Base-by-base conservation (phyloP, 176 grass and related monocot species). In the Rhynchospora pubera region DNA sequence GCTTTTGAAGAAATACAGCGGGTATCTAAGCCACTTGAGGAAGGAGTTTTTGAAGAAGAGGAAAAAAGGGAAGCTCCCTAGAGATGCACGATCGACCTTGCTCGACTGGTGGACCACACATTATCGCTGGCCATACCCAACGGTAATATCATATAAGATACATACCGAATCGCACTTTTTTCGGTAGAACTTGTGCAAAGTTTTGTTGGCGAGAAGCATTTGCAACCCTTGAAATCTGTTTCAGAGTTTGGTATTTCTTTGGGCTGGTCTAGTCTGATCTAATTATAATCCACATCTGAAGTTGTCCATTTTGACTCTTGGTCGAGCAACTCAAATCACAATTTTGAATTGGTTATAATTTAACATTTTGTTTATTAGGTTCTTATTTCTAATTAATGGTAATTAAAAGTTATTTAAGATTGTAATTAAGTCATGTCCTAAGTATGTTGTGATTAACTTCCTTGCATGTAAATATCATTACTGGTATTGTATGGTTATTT, bases 1-100 rank as follows among this genome's bases (percentile, higher is more conserved):
- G 97, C 84, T 99, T 65, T 93, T 93, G 23, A 99, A 99, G 87
- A 99, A 99, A 85, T 99, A 99, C 83, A 93, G 97, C 1, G 93
- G 97, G 39, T 92, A 93, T n/a, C 88, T 97, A 56, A 91, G 88
- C 39, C 89, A 88, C 30, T 90, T 97, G 14, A 87, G 91, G 3
- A 94, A 91, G 2, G 94, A 97, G 57, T 97, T 97, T 82, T 69
- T 97, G 63, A 97, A 97, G 88, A 97, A 97, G 83, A 82, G 91
- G 48, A 97, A 97, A 88, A 97, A 97, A 87, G 94, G 94, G 22
- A 97, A 97, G 78, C 80, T 97, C 51, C 94, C 94, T 0, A 93
- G 93, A 76, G 91, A 97, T n/a, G 94, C 94, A 42, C 76, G 94
- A 23, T 74, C 73, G 4, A 82, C 79, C 0, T 81, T 97, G 39